Percentiles rank a stretch among this genome's conserved stretches.
Evolutionary conservation across 805 yeast genomes (phyloP).

Genomic region (Clavispora fructus): DNA sequence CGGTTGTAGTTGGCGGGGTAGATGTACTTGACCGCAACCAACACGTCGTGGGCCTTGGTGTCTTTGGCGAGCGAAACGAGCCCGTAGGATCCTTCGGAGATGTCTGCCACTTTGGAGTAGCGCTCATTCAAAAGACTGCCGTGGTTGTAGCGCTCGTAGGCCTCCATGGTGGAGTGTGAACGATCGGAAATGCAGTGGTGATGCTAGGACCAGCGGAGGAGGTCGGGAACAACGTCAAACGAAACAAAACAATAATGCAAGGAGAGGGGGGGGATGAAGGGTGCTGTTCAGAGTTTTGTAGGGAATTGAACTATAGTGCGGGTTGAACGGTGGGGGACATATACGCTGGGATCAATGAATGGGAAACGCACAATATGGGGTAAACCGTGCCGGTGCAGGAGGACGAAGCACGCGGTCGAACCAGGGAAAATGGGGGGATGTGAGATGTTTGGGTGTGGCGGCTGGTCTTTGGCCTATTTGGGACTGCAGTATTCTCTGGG

Average conservation of each 20-base stretch:
- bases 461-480: neutral
- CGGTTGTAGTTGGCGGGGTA: constrained; percentile 48
- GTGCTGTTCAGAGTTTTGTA: neutral
- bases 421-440: no score
- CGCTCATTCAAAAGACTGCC: constrained; percentile 51
- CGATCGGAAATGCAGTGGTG: neutral
- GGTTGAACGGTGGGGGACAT: neutral
- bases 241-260: neutral
- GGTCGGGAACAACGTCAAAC: neutral
- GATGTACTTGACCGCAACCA: constrained; percentile 85
- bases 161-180: constrained; percentile 25
- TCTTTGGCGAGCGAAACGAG: constrained; percentile 85
- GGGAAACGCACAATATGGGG: neutral
- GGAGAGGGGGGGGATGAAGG: neutral
- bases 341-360: neutral
- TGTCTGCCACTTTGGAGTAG: constrained; percentile 64
- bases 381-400: neutral
- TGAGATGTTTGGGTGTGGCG: neutral
- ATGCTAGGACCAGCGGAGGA: neutral
- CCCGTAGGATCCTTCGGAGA: constrained; percentile 93
- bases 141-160: constrained; percentile 32
- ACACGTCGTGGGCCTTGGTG: constrained; percentile 34
- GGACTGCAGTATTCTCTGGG: neutral
- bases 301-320: neutral
- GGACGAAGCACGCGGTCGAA: neutral